Conservation (phyloP, 345 rosid genomes). For the Physaria fendleri region DNA sequence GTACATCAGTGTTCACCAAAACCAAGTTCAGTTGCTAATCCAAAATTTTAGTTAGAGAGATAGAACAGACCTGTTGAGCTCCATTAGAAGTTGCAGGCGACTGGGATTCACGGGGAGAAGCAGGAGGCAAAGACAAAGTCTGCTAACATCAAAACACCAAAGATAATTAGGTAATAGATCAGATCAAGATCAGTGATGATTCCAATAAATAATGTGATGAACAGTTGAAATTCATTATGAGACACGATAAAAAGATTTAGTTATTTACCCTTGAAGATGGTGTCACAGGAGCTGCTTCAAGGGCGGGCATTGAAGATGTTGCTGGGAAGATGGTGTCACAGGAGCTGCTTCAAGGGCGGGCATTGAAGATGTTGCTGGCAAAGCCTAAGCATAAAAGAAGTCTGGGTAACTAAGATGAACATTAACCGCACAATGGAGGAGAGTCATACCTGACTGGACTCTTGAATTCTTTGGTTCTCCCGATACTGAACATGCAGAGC, state of each 20-base stretch:
- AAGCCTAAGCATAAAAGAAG: constrained; percentile 31
- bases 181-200: not conserved
- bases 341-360: constrained; percentile 39
- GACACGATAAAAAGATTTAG: not conserved
- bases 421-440: not conserved
- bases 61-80: constrained; percentile 44
- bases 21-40: not conserved
- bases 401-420: not conserved
- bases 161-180: constrained; percentile 8
- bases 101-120: constrained; percentile 37
- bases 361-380: constrained; percentile 31
- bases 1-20: not conserved
- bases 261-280: constrained; percentile 42
- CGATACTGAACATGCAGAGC: constrained; percentile 32
- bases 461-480: constrained; percentile 33
- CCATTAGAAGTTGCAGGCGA: constrained; percentile 37
- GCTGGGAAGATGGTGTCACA: too few species aligned
- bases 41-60: not conserved
- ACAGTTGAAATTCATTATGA: not conserved
- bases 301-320: constrained; percentile 8
- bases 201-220: not conserved
- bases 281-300: constrained; percentile 34
- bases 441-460: constrained; percentile 41
- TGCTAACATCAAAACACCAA: constrained; percentile 27
- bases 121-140: constrained; percentile 48